Evolutionary conservation across 2,329 filamentous ascomycete genomes (phyloP).

Genomic region (Apiospora saccharicola): DNA sequence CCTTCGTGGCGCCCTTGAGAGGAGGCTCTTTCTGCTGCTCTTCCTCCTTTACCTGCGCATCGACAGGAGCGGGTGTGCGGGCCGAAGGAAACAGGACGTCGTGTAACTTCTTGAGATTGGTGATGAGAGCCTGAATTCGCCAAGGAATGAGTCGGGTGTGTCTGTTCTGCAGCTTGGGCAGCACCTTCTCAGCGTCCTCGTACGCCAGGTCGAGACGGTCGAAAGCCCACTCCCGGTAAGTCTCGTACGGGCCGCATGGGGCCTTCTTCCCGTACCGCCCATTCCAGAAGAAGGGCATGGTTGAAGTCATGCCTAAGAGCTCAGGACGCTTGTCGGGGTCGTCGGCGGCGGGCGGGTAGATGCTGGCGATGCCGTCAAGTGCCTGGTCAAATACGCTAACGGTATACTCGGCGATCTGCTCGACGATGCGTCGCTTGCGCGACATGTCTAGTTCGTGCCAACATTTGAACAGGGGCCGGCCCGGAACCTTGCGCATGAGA

Average conservation of each 20-base stretch:
- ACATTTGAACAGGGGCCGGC: conserved; percentile 36
- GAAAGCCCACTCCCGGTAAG: conserved; percentile 28
- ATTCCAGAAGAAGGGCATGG: conserved; percentile 41
- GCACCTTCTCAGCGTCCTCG: conserved; percentile 32
- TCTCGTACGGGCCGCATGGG: conserved; percentile 33
- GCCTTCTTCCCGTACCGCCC: conserved; percentile 31
- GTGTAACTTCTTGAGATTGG: conserved; percentile 33
- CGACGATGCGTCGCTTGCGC: conserved; percentile 40
- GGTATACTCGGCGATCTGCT: conserved; percentile 38
- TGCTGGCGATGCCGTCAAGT: conserved; percentile 40
- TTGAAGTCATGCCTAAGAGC: conserved; percentile 36
- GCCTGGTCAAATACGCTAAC: conserved; percentile 30
- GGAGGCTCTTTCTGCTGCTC: background rate
- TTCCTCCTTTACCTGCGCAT: background rate
- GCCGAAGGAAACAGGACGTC: conserved; percentile 29
- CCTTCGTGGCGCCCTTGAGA: background rate
- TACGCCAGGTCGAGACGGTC: conserved; percentile 34
- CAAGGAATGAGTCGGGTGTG: conserved; percentile 27
- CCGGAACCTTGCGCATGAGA: conserved; percentile 38
- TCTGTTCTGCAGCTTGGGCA: conserved; percentile 18
- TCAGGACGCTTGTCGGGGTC: conserved; percentile 22
- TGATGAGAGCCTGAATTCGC: conserved; percentile 32
- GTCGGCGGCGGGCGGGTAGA: conserved; percentile 33
- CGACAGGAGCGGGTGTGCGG: no score
- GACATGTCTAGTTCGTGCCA: conserved; percentile 35